phyloP scores from a whole-genome alignment of 306 rosid genomes.

The Gillenia trifoliata region DNA sequence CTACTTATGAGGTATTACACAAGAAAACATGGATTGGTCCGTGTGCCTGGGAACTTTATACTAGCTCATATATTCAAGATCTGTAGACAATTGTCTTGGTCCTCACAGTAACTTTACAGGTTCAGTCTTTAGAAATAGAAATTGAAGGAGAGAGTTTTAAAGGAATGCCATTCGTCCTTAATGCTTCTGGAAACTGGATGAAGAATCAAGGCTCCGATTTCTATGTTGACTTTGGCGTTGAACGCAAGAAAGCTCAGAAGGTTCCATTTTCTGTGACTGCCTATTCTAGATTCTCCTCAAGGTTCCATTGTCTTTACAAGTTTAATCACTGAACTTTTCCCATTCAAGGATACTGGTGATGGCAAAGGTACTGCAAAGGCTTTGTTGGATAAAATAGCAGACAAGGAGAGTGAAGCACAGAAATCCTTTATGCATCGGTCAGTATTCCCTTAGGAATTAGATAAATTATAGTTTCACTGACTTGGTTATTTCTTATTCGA shows the following conservation, averaged over 20 bases:
- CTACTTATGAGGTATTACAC: constrained; percentile 48
- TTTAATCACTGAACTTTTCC: constrained; percentile 22
- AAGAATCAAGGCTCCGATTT: constrained; percentile 88
- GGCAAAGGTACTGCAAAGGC: constrained; percentile 79
- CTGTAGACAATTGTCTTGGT: constrained; percentile 20
- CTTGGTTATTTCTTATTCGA: constrained; percentile 1
- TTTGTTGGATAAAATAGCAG: constrained; percentile 73
- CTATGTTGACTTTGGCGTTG: constrained; percentile 52
- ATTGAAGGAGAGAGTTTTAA: constrained; percentile 53
- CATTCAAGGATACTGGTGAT: constrained; percentile 59
- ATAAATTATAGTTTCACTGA: neutral
- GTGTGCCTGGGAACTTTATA: constrained; percentile 18
- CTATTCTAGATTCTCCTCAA: constrained; percentile 3
- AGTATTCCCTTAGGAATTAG: constrained; percentile 26
- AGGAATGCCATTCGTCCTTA: constrained; percentile 84
- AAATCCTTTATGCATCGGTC: constrained; percentile 98
- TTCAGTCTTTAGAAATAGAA: constrained; percentile 65
- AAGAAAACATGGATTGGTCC: constrained; percentile 19
- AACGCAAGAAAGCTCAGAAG: constrained; percentile 54
- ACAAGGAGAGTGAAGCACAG: constrained; percentile 79
- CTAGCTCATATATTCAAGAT: constrained; percentile 15
- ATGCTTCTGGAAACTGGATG: constrained; percentile 66
- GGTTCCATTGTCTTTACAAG: constrained; percentile 14
- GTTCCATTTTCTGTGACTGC: constrained; percentile 38
- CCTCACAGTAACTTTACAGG: constrained; percentile 46